A percentile compares a stretch with the other conserved stretches of the same genome.
These are phyloP conservation scores for Recurvomyces mirabilis DNA, from an alignment of 495 filamentous ascomycete species.

Conservation along the genomic window DNA sequence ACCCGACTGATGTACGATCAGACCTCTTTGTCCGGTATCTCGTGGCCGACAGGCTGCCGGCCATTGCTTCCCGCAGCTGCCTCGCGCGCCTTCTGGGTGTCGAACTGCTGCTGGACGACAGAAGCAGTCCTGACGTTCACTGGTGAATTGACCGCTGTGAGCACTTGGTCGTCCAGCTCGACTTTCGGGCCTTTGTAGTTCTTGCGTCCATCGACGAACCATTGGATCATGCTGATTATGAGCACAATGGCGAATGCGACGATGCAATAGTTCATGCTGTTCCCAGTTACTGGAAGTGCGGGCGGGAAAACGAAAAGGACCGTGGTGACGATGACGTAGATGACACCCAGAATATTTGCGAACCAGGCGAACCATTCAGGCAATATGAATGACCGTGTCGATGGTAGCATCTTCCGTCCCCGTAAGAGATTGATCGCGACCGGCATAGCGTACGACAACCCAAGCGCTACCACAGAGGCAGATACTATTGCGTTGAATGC, in stretches of 20 bases:
- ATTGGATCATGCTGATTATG: slow-evolving; percentile 52
- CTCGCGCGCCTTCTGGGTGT: not conserved
- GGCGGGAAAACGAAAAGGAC: slow-evolving; percentile 71
- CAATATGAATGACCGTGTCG: slow-evolving; percentile 49
- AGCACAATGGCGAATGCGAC: slow-evolving; percentile 59
- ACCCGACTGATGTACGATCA: not conserved
- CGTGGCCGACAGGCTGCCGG: not conserved
- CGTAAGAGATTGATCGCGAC: slow-evolving; percentile 54
- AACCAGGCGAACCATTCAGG: slow-evolving; percentile 48
- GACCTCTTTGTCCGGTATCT: not conserved
- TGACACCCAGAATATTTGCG: slow-evolving; percentile 53
- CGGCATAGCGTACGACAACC: slow-evolving; percentile 63
- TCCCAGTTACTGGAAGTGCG: slow-evolving; percentile 49
- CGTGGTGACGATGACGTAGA: slow-evolving; percentile 55
- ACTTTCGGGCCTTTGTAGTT: slow-evolving; percentile 51
- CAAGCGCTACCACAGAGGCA: slow-evolving; percentile 58
- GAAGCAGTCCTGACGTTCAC: slow-evolving; percentile 2
- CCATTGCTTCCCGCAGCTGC: not conserved
- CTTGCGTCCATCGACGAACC: slow-evolving; percentile 62
- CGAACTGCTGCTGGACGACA: not conserved
- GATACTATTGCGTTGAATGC: slow-evolving; percentile 60
- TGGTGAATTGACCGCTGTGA: slow-evolving; percentile 8
- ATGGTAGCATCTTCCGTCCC: slow-evolving; percentile 53
- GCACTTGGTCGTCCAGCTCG: slow-evolving; percentile 8
- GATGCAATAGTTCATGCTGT: slow-evolving; percentile 53